Conservation (phyloP, 768 basidiomycete genomes). For the Termitomyces bulborhizus region DNA sequence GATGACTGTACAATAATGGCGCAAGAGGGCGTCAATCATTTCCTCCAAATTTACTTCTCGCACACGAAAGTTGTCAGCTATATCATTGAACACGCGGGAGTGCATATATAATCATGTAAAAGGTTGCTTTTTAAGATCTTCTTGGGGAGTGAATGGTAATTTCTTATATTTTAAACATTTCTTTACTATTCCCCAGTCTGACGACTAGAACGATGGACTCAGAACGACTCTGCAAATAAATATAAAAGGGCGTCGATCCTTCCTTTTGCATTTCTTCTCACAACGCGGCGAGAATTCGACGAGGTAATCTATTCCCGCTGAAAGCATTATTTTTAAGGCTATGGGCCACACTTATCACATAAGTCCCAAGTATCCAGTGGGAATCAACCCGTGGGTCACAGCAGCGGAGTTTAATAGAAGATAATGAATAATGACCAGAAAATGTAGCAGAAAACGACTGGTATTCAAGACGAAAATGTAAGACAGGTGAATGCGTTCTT, state of each 20-base stretch:
- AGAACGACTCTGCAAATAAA: not conserved
- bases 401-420: not conserved
- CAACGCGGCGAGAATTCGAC: not conserved
- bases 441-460: not conserved
- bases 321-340: not conserved
- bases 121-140: slow-evolving; percentile 28
- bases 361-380: not conserved
- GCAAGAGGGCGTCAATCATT: not conserved
- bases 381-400: no score
- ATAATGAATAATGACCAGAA: not conserved
- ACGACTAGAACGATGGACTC: slow-evolving; percentile 1
- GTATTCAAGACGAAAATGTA: not conserved
- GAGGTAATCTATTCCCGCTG: not conserved
- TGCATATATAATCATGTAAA: slow-evolving; percentile 55
- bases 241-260: no score
- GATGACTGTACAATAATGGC: not conserved
- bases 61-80: slow-evolving; percentile 25
- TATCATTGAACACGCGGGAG: slow-evolving; percentile 48
- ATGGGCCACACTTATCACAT: not conserved
- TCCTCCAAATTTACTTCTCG: not conserved
- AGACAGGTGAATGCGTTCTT: not conserved
- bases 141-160: not conserved
- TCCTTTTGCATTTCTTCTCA: not conserved
- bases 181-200: slow-evolving; percentile 43
- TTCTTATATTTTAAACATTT: slow-evolving; percentile 14